Evolutionary conservation across 2,329 filamentous ascomycete species (phyloP).

Genomic region (Endoconidiophora polonica): DNA sequence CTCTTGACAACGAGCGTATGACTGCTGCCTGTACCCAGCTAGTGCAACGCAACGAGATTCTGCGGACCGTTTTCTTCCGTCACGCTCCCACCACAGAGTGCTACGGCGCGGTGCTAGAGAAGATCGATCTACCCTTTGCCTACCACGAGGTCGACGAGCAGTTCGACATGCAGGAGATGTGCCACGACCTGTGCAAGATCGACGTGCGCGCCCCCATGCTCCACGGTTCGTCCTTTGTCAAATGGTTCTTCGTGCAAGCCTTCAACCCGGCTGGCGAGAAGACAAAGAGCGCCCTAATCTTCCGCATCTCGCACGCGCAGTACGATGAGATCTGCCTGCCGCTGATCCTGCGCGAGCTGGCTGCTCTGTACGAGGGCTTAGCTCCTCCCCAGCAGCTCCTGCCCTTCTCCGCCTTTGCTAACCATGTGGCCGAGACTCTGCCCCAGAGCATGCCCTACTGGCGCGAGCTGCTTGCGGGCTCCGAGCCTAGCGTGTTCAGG

Average conservation of each 20-base stretch:
- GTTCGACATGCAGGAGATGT: slow-evolving; percentile 31
- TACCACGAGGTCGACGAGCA: slow-evolving; percentile 33
- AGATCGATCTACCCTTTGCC: slow-evolving; percentile 33
- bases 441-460: slow-evolving; percentile 42
- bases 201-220: slow-evolving; percentile 40
- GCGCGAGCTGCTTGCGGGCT: slow-evolving; percentile 38
- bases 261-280: slow-evolving; percentile 15
- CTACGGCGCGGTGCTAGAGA: slow-evolving; percentile 40
- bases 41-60: slow-evolving; percentile 43
- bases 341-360: slow-evolving; percentile 43
- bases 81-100: slow-evolving; percentile 20
- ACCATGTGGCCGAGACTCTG: slow-evolving; percentile 26
- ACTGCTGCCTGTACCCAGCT: slow-evolving; percentile 35
- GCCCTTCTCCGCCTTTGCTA: slow-evolving; percentile 31
- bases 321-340: slow-evolving; percentile 54
- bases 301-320: slow-evolving; percentile 51
- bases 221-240: slow-evolving; percentile 42
- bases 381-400: slow-evolving; percentile 16
- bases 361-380: slow-evolving; percentile 25
- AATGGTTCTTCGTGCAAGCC: slow-evolving; percentile 36
- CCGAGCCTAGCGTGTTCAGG: slow-evolving; percentile 28
- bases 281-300: slow-evolving; percentile 28
- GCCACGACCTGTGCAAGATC: slow-evolving; percentile 33
- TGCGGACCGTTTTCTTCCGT: slow-evolving; percentile 48
- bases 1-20: slow-evolving; percentile 31